Evolutionary conservation across 805 yeast genomes (phyloP).

Genomic region (Nakazawaea ernobii): DNA sequence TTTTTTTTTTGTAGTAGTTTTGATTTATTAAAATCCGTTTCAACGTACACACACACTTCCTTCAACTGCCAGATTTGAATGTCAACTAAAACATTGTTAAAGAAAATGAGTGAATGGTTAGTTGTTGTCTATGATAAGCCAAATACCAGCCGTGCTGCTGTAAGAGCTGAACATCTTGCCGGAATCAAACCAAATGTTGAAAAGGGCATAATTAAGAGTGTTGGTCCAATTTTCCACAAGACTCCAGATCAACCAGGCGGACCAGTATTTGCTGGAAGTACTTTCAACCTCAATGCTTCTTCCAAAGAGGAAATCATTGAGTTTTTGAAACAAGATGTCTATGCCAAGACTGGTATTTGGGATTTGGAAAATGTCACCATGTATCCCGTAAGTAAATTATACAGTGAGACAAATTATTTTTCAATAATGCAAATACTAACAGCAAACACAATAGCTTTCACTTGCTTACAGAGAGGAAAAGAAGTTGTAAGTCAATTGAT

Average conservation of each 20-base stretch:
- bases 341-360: conserved; percentile 67
- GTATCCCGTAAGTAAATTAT: conserved; percentile 35
- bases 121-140: conserved; percentile 70
- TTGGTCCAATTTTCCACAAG: conserved; percentile 47
- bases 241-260: conserved; percentile 31
- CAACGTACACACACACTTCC: background rate
- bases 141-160: conserved; percentile 33
- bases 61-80: background rate
- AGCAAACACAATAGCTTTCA: conserved; percentile 17
- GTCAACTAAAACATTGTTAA: conserved; percentile 15
- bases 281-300: conserved; percentile 57
- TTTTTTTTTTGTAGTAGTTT: conserved; percentile 1
- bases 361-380: conserved; percentile 58
- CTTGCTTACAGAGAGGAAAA: conserved; percentile 39
- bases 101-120: conserved; percentile 54
- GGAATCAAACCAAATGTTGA: conserved; percentile 37
- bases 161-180: conserved; percentile 49
- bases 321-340: conserved; percentile 57
- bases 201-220: conserved; percentile 39
- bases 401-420: background rate
- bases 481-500: conserved; percentile 13
- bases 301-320: conserved; percentile 61
- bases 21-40: background rate
- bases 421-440: background rate
- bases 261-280: conserved; percentile 60